phyloP scores from a whole-genome alignment of 2,329 filamentous ascomycete genomes.

The Epichloe aotearoae region DNA sequence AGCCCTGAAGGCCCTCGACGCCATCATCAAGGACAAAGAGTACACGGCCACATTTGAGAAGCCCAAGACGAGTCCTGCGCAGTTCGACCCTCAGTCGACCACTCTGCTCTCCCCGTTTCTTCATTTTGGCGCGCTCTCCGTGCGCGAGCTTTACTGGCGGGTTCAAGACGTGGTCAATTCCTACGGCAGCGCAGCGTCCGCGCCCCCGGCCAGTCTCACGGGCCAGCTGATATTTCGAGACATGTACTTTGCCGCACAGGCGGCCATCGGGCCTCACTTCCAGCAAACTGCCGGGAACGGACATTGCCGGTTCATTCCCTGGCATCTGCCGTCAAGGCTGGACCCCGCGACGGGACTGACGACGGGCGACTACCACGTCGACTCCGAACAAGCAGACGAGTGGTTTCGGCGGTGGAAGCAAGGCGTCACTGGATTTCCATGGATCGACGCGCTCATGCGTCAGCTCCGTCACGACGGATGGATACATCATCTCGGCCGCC shows the following conservation, averaged over 20 bases:
- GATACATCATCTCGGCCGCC: slow-evolving; percentile 68
- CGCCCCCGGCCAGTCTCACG: slow-evolving; percentile 57
- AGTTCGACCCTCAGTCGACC: slow-evolving; percentile 59
- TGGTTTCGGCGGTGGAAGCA: slow-evolving; percentile 58
- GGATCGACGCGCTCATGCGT: slow-evolving; percentile 70
- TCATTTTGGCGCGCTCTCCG: slow-evolving; percentile 61
- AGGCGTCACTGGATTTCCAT: slow-evolving; percentile 63
- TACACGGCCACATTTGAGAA: slow-evolving; percentile 67
- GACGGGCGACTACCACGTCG: slow-evolving; percentile 50
- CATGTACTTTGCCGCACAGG: slow-evolving; percentile 74
- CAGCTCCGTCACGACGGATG: slow-evolving; percentile 60
- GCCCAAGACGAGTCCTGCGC: slow-evolving; percentile 60
- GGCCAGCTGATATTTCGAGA: slow-evolving; percentile 67
- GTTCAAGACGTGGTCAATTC: slow-evolving; percentile 47
- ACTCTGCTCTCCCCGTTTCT: slow-evolving; percentile 61
- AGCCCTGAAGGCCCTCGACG: slow-evolving; percentile 44
- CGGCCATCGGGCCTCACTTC: slow-evolving; percentile 50
- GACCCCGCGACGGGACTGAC: slow-evolving; percentile 29
- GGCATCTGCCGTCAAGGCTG: slow-evolving; percentile 56
- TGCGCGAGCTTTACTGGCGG: slow-evolving; percentile 60
- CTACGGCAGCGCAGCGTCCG: slow-evolving; percentile 42
- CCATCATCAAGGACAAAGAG: slow-evolving; percentile 46
- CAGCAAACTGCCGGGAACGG: slow-evolving; percentile 52
- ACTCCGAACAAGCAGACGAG: slow-evolving; percentile 45
- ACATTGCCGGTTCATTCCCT: slow-evolving; percentile 61